Conservation (phyloP, 2,329 filamentous ascomycete species). For the Alternaria atra region DNA sequence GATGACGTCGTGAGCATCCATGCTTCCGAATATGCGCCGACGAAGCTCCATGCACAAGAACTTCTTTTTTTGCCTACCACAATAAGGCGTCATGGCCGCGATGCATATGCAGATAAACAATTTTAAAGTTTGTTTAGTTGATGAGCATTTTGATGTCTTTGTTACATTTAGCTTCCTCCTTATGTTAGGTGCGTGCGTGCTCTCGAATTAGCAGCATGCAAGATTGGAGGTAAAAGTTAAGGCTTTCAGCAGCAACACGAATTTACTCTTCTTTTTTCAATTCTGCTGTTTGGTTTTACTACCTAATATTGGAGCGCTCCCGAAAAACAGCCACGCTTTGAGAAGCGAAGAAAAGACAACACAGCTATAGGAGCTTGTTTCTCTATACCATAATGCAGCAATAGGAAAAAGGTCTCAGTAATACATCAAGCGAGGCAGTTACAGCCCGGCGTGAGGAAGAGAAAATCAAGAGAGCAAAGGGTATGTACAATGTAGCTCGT, state of each 20-base stretch:
- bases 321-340: constrained; percentile 2
- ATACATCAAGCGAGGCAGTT: constrained; percentile 12
- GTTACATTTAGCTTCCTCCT: not conserved
- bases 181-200: not conserved
- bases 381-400: constrained; percentile 1
- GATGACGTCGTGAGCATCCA: constrained; percentile 21
- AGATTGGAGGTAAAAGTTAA: not conserved
- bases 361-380: not conserved
- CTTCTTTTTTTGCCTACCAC: too few relatives aligned
- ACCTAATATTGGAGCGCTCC: not conserved
- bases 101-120: too few relatives aligned
- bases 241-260: not conserved
- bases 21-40: constrained; percentile 14
- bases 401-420: constrained; percentile 11
- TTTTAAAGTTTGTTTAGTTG: too few relatives aligned
- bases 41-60: not conserved
- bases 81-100: too few relatives aligned
- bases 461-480: constrained; percentile 13
- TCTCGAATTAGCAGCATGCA: not conserved
- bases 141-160: too few relatives aligned
- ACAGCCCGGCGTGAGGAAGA: constrained; percentile 1
- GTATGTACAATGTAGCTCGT: constrained; percentile 18
- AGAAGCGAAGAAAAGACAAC: constrained; percentile 8
- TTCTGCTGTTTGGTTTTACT: not conserved
- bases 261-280: not conserved